phyloP scores from a whole-genome alignment of 73 alveolate species.

The Tetrahymena thermophila region DNA sequence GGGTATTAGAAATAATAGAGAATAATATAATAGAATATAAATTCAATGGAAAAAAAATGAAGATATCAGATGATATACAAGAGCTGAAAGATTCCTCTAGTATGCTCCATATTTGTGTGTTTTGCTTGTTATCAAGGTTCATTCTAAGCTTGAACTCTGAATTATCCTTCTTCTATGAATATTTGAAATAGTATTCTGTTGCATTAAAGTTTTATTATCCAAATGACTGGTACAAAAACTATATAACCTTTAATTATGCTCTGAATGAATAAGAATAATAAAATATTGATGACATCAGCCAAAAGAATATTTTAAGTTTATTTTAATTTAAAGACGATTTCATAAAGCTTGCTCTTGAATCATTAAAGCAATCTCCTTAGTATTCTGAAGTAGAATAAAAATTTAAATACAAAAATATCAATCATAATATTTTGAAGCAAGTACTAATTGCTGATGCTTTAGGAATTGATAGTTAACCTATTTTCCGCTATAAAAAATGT shows the following conservation, averaged over 20 bases:
- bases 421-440: background rate
- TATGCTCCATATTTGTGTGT: background rate
- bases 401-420: background rate
- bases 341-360: background rate
- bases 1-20: background rate
- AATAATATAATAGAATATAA: background rate
- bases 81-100: background rate
- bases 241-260: background rate
- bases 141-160: background rate
- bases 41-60: background rate
- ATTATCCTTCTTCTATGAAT: background rate
- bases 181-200: background rate
- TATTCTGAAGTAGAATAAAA: background rate
- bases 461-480: background rate
- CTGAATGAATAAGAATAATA: background rate
- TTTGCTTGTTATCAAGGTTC: background rate
- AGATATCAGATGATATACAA: background rate
- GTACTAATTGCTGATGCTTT: background rate
- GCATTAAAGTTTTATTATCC: background rate
- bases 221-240: background rate
- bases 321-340: background rate
- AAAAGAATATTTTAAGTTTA: background rate
- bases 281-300: background rate
- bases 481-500: background rate
- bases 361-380: background rate